Base-by-base conservation (phyloP, 2,329 filamentous ascomycete genomes). In the Nemania sp. region DNA sequence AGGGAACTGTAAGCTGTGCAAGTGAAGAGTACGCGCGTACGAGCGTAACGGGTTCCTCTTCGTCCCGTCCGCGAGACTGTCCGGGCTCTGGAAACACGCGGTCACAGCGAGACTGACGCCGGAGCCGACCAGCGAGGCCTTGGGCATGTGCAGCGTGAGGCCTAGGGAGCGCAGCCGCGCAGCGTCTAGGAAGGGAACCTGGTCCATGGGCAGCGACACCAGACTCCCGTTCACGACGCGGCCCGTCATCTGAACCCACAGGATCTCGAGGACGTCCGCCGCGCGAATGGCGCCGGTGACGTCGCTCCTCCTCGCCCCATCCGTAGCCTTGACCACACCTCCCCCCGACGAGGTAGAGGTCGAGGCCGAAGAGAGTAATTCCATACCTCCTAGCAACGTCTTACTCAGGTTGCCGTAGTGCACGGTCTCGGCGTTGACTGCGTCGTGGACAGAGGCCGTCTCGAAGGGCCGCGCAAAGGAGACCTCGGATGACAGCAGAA, bases 341-440 rank as follows among this genome's bases (percentile, higher is more conserved):
- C 54, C 55, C 59, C n/a, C 29, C 34, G 52, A 63, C 48, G 59
- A 67, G 43, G 65, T 51, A n/a, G 51, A 40, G 59, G 17, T 63
- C 49, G 51, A 21, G 10, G 42, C 18, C 11, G 34, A 73, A 72
- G 50, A 34, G 46, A 65, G 67, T n/a, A 73, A 63, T 47, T 75
- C 73, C 25, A 87, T 70, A 12, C 76, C 77, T 21, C 74, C 73
- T 34, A 88, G 76, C 13, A 92, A 79, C 0, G 80, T 79, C 75
- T 92, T 91, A 76, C 86, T 87, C 13, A 92, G 79, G 10, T 78
- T 80, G 1, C 90, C 90, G 69, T 93, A 93, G 76, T 93, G 88
- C 21, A 92, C 85, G 2, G 90, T 92, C 71, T 89, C 89, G n/a
- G 75, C 74, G 47, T 85, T 82, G 35, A 93, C 81, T 9, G 77